Conservation (phyloP, 345 rosid species). For the rapeseed (Brassica napus) region DNA sequence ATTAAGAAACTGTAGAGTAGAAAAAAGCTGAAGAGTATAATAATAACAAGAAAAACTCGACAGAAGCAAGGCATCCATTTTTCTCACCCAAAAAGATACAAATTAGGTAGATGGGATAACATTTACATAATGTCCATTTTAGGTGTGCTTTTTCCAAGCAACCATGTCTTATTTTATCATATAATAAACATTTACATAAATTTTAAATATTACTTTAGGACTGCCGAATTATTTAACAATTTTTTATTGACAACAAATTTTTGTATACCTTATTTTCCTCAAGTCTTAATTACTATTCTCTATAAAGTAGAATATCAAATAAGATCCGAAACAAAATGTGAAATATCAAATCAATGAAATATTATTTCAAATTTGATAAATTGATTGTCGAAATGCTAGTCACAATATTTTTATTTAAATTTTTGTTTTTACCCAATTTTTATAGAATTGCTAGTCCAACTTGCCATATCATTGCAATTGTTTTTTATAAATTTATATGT, state of each 20-base stretch:
- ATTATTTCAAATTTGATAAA: background rate
- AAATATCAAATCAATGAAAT: background rate
- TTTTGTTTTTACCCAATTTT: background rate
- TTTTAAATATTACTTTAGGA: background rate
- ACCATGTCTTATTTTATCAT: background rate
- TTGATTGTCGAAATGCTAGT: background rate
- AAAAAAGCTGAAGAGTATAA: background rate
- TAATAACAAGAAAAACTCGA: background rate
- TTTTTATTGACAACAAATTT: background rate
- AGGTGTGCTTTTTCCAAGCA: slow-evolving; percentile 21
- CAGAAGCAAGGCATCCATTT: slow-evolving; percentile 1
- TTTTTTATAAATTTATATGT: too few relatives aligned
- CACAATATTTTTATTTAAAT: background rate
- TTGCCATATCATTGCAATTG: background rate
- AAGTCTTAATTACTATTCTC: background rate
- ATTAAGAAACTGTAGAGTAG: background rate
- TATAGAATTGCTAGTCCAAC: background rate
- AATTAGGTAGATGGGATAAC: slow-evolving; percentile 16
- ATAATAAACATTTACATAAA: background rate
- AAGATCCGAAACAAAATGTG: background rate
- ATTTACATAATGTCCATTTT: background rate
- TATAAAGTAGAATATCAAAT: background rate
- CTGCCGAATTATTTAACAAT: background rate
- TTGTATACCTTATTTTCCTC: background rate
- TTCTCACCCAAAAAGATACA: slow-evolving; percentile 27